Base-by-base conservation (phyloP, 1,284 basidiomycete species). In the Crucibulum cyathiforme region DNA sequence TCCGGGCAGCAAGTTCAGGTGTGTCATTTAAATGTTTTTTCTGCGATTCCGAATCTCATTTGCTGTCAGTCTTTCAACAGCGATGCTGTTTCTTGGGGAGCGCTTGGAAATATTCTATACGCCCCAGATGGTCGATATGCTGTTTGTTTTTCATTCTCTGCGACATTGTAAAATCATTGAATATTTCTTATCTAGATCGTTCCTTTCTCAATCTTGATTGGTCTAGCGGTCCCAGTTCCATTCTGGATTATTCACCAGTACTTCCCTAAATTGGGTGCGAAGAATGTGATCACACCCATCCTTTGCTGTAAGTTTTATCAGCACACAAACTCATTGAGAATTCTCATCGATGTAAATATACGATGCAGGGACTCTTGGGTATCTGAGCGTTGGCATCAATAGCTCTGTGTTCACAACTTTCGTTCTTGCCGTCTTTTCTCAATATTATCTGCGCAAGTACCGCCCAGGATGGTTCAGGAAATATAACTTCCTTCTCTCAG, bases 1-100 rank as follows among this genome's bases (percentile, higher is more conserved):
- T 84, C 82, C 24, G 84, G 84, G 35, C 83, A 85, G 70, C 83
- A 85, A 68, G 82, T 83, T 1, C 83, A 84, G 63, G 67, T 68
- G 24, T 19, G 34, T 46, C 47, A 10, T 2, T 19, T 35, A 13
- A 24, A 17, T 10, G 3, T 2, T 31, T 38, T 36, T 13, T 24
- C 24, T 24, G 12, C 55, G 15, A 12, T 8, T 37, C 17, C 15
- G 5, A 53, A 10, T 56, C n/a, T 50, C 24, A 24, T 24, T 45
- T 13, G 19, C 36, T n/a, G 31, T 19, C 46, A 68, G 63, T 66
- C 70, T 4, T 75, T 70, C 65, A 78, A 81, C 71, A 71, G 80
- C 68, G 74, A 83, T 67, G 85, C 85, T 8, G 80, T 88, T 45
- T 77, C 85, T 1, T 88, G 86, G 86, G 85, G 86, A 62, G 86